Evolutionary conservation across 495 filamentous ascomycete genomes (phyloP).

Genomic region (Astrocystis sublimbata): DNA sequence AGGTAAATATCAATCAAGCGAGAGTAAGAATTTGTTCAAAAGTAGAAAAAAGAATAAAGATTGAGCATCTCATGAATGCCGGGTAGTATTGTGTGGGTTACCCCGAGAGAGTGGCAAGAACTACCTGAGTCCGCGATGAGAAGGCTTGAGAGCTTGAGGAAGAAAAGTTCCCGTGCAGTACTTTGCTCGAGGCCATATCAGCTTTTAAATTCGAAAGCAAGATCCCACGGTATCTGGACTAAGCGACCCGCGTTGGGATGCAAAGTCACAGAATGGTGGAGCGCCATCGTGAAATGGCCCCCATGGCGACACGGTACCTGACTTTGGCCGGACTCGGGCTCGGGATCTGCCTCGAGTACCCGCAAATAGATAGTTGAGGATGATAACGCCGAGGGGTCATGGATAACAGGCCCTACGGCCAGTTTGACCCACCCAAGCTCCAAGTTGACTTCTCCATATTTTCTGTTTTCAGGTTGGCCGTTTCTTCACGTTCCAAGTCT

Average conservation of each 20-base stretch:
- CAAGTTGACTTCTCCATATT: slow-evolving; percentile 13
- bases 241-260: slow-evolving; percentile 13
- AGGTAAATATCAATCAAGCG: background rate
- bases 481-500: slow-evolving; percentile 30
- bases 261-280: slow-evolving; percentile 15
- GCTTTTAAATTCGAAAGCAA: slow-evolving; percentile 7
- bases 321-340: slow-evolving; percentile 8
- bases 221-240: background rate
- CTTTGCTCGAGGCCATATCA: slow-evolving; percentile 4
- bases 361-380: slow-evolving; percentile 10
- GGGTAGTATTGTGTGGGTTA: background rate
- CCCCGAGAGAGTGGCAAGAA: slow-evolving; percentile 40
- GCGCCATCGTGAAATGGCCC: background rate
- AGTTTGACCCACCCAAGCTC: slow-evolving; percentile 13
- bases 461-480: slow-evolving; percentile 5
- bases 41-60: background rate
- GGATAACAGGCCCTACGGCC: background rate
- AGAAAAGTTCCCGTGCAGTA: slow-evolving; percentile 10
- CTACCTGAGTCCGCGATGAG: slow-evolving; percentile 54
- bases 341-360: background rate
- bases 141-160: slow-evolving; percentile 43
- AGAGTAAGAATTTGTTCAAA: background rate
- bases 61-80: background rate
- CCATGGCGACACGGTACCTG: slow-evolving; percentile 4
- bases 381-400: slow-evolving; percentile 11